Conservation (phyloP, 257 asterid species). For the Solanum okadae region DNA sequence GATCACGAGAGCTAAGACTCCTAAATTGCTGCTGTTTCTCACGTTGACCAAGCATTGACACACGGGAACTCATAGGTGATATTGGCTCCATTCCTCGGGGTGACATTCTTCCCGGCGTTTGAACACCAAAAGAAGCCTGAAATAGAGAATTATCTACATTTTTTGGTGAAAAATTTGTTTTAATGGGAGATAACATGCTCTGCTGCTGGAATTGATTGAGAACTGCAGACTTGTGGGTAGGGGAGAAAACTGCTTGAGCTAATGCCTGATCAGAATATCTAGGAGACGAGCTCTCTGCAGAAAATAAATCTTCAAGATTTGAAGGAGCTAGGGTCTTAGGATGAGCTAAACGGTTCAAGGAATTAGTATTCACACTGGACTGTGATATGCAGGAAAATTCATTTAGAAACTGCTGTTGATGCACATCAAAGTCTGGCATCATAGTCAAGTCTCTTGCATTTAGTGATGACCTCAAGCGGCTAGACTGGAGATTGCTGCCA, state of each 20-base stretch:
- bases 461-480: slow-evolving; percentile 66
- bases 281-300: slow-evolving; percentile 66
- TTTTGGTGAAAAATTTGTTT: slow-evolving; percentile 48
- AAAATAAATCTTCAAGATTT: slow-evolving; percentile 64
- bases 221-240: slow-evolving; percentile 47
- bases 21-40: slow-evolving; percentile 57
- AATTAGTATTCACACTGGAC: slow-evolving; percentile 14
- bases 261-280: slow-evolving; percentile 48
- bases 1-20: slow-evolving; percentile 72
- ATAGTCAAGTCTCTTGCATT: slow-evolving; percentile 50
- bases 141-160: slow-evolving; percentile 39
- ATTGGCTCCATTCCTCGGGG: slow-evolving; percentile 59
- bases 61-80: slow-evolving; percentile 67
- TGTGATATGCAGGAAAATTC: slow-evolving; percentile 34
- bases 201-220: slow-evolving; percentile 73
- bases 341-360: slow-evolving; percentile 46
- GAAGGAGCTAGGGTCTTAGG: slow-evolving; percentile 42
- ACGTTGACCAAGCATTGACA: slow-evolving; percentile 46
- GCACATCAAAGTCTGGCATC: slow-evolving; percentile 35
- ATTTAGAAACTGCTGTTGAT: slow-evolving; percentile 38
- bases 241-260: slow-evolving; percentile 45
- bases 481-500: slow-evolving; percentile 58
- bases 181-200: slow-evolving; percentile 59
- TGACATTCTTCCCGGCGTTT: slow-evolving; percentile 67
- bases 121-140: slow-evolving; percentile 46